Evolutionary conservation across 2,329 filamentous ascomycete species (phyloP), one percentile per base, ranked within the genome.

Genomic region (Fonsecaea nubica): DNA sequence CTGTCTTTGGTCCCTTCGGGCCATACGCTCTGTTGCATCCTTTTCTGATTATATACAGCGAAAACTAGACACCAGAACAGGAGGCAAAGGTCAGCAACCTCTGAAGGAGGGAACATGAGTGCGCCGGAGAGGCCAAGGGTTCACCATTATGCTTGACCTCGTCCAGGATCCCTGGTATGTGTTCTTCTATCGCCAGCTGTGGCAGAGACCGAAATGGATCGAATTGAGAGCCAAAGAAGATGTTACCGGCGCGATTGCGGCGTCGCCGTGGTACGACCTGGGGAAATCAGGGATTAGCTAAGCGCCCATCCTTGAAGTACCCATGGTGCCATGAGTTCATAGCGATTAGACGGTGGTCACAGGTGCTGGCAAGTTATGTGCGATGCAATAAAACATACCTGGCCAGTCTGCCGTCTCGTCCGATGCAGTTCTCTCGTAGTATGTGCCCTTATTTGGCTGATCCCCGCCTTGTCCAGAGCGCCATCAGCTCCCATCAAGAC

Each of bases 381-480:
- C 18, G 32, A 42, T 33, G 10, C 1, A 18, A 25, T 13, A 25
- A 6, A n/a, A 59, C 60, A 33, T 60, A 68, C 66, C 58, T 68
- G 63, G 50, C 59, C 62, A 18, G 15, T 59, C 30, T 63, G 30
- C 8, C 66, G 66, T 45, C 66, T 54, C 4, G 66, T 56, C 33
- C 59, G 55, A 33, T 68, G 66, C 62, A 68, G 18, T 54, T 68
- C 66, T 36, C 66, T 45, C n/a, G 66, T 68, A n/a, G 66, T 68
- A 40, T 68, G 66, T 13, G 66, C 66, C 40, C 66, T 62, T 36
- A 68, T 68, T 48, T 68, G 66, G 55, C 66, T 68, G 42, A 68
- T 68, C 3, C 66, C 66, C n/a, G 25, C 35, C 35, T 62, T 63
- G 55, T 65, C 35, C 13, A 68, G 50, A 18, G 62, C 63, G 40